Evolutionary conservation across 2,329 filamentous ascomycete species (phyloP).

Genomic region (Fusarium nanum): DNA sequence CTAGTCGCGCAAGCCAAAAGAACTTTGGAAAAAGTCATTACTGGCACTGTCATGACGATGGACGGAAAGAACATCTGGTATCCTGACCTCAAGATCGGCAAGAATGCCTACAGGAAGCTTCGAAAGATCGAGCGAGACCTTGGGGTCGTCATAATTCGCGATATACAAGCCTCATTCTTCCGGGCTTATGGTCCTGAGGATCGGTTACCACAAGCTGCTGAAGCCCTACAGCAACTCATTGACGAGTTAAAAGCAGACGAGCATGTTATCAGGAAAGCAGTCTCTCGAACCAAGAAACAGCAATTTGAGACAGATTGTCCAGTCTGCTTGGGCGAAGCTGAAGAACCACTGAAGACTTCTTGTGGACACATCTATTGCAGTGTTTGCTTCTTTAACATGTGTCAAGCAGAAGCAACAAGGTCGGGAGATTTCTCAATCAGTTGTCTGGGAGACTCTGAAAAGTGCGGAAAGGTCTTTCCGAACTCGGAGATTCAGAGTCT

Average conservation of each 20-base stretch:
- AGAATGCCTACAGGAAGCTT: neutral
- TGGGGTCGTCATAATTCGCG: conserved; percentile 16
- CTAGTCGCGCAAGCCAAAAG: conserved; percentile 11
- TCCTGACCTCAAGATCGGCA: neutral
- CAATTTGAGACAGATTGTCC: conserved; percentile 42
- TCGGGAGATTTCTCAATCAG: neutral
- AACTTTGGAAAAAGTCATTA: conserved; percentile 5
- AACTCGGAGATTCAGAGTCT: conserved; percentile 39
- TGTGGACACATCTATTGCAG: conserved; percentile 58
- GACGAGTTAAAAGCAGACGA: conserved; percentile 34
- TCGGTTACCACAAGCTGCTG: conserved; percentile 1
- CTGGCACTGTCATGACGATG: conserved; percentile 7
- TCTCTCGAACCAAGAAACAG: neutral
- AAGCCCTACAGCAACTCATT: conserved; percentile 36
- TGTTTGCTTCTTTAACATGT: conserved; percentile 53
- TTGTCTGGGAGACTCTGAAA: neutral
- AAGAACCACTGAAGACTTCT: conserved; percentile 50
- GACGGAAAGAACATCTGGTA: conserved; percentile 16
- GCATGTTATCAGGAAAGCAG: fast-evolving
- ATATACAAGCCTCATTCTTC: conserved; percentile 8
- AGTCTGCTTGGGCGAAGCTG: conserved; percentile 53
- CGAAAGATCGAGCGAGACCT: conserved; percentile 9
- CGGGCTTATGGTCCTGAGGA: conserved; percentile 11
- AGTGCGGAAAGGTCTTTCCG: conserved; percentile 41
- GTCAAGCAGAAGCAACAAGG: conserved; percentile 9